Evolutionary conservation across 164 flowering plant genomes (phyloP).

Genomic region (Annona squamosa): DNA sequence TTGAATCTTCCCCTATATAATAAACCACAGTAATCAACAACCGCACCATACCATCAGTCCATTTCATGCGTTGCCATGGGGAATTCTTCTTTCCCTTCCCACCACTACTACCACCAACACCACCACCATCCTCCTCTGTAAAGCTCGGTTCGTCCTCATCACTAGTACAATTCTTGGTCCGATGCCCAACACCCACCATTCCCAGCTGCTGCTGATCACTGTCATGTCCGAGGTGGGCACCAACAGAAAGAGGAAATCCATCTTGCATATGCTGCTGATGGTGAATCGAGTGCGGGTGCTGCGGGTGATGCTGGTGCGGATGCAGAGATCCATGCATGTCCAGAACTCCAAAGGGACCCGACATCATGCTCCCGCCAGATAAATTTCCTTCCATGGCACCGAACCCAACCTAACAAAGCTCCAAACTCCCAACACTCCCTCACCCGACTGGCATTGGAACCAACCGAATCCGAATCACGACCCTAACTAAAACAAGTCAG

Average conservation of each 20-base stretch:
- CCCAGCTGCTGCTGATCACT: neutral
- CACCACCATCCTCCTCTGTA: conserved; percentile 12
- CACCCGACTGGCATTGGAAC: neutral
- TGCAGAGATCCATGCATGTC: conserved; percentile 16
- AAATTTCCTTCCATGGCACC: conserved; percentile 14
- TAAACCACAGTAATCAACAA: conserved; percentile 12
- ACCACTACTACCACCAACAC: neutral
- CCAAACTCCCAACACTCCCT: neutral
- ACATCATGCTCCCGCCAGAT: conserved; percentile 13
- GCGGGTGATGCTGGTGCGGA: conserved; percentile 9
- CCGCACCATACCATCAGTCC: conserved; percentile 17
- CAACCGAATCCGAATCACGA: neutral
- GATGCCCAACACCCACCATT: neutral
- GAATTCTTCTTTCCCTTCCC: conserved; percentile 18
- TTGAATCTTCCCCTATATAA: conserved; percentile 14
- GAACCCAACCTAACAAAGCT: neutral
- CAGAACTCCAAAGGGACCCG: conserved; percentile 12
- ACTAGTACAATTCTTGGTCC: conserved; percentile 11
- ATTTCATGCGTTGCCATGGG: conserved; percentile 21
- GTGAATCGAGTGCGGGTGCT: neutral
- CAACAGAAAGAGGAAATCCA: conserved; percentile 9
- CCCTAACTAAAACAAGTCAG: neutral
- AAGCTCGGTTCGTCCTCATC: conserved; percentile 20
- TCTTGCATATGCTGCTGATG: conserved; percentile 16
- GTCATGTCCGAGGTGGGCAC: conserved; percentile 5